Conservation (phyloP, 345 rosid genomes). For the Tarenaya hassleriana region DNA sequence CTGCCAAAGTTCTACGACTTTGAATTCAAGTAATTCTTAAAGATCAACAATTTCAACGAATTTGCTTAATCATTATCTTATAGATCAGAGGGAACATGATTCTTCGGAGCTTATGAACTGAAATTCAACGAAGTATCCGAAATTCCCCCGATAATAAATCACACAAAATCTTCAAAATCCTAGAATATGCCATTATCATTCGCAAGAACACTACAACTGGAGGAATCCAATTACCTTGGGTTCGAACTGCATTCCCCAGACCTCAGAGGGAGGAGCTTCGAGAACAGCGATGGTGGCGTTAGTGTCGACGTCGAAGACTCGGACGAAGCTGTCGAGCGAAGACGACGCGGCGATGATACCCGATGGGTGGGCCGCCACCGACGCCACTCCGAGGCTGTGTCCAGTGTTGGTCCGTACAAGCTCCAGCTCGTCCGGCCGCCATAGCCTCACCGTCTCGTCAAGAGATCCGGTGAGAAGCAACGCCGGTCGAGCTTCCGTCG, state of each 20-base stretch:
- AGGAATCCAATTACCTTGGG: constrained; percentile 48
- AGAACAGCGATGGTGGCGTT: constrained; percentile 81
- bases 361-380: constrained; percentile 94
- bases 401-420: constrained; percentile 82
- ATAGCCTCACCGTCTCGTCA: constrained; percentile 87
- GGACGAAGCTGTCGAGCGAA: constrained; percentile 87
- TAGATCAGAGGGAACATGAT: constrained; percentile 1
- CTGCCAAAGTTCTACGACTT: too few species aligned
- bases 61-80: not conserved
- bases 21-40: too few species aligned
- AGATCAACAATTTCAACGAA: constrained; percentile 5
- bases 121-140: not conserved
- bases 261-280: constrained; percentile 96
- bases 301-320: constrained; percentile 92
- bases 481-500: constrained; percentile 54
- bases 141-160: not conserved
- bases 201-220: not conserved
- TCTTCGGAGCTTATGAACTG: not conserved
- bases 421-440: constrained; percentile 72
- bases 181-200: not conserved
- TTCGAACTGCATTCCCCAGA: constrained; percentile 94
- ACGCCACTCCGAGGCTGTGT: constrained; percentile 87
- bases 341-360: constrained; percentile 91
- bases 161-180: not conserved
- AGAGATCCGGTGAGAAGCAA: constrained; percentile 83